These are phyloP conservation scores for Bjerkandera adusta DNA, from an alignment of 1,284 basidiomycete genomes.

Conservation along the genomic window DNA sequence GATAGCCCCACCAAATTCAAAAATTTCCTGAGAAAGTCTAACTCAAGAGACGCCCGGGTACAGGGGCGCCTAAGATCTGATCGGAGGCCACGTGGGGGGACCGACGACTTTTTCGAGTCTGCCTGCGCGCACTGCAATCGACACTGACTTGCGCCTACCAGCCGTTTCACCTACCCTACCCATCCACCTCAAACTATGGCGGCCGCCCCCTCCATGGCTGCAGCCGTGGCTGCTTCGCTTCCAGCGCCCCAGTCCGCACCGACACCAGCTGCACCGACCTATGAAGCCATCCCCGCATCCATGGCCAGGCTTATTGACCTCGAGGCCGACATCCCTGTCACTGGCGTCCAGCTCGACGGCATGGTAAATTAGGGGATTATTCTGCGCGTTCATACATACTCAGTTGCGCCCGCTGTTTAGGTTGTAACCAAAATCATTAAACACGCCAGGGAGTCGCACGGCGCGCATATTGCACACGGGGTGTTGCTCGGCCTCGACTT, in stretches of 20 bases:
- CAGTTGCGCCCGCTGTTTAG: too few relatives aligned
- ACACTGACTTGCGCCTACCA: too few relatives aligned
- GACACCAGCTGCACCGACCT: slow-evolving; percentile 58
- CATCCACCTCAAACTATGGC: too few relatives aligned
- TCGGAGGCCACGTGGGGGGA: too few relatives aligned
- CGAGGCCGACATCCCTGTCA: slow-evolving; percentile 82
- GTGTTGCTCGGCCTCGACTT: slow-evolving; percentile 90
- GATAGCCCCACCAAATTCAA: too few relatives aligned
- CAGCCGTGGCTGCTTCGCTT: slow-evolving; percentile 80
- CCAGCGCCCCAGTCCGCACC: slow-evolving; percentile 63
- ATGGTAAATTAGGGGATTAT: slow-evolving; percentile 53
- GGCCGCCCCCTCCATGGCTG: slow-evolving; percentile 82
- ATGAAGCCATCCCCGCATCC: slow-evolving; percentile 83
- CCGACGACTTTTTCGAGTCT: too few relatives aligned
- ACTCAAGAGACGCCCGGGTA: too few relatives aligned
- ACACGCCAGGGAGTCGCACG: slow-evolving; percentile 69
- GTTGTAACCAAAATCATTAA: slow-evolving; percentile 65
- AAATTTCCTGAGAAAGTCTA: too few relatives aligned
- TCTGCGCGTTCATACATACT: too few relatives aligned
- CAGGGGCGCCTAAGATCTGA: too few relatives aligned
- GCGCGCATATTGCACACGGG: slow-evolving; percentile 75
- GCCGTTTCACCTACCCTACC: too few relatives aligned
- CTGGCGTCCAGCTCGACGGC: slow-evolving; percentile 79
- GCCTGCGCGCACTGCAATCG: too few relatives aligned
- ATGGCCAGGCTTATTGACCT: slow-evolving; percentile 91